A percentile compares a stretch with the other conserved stretches of the same genome.
These are phyloP conservation scores for Nasturtium officinale DNA, from an alignment of 345 rosid genomes.

Conservation along the genomic window DNA sequence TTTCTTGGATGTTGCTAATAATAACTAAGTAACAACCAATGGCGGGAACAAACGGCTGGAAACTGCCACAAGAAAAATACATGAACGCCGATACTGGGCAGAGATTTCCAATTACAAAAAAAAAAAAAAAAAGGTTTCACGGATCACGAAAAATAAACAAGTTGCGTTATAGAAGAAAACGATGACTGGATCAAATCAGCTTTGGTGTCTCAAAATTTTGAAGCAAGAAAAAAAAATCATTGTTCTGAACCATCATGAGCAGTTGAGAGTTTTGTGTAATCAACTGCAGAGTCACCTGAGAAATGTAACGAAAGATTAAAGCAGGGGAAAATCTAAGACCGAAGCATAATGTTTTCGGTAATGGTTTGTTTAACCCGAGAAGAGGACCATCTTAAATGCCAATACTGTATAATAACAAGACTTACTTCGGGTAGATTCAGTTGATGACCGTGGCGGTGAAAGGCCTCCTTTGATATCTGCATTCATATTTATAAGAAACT, in stretches of 20 bases:
- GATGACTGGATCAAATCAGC: constrained; percentile 14
- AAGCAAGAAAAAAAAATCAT: constrained; percentile 8
- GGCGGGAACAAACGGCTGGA: constrained; percentile 36
- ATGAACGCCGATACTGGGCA: constrained; percentile 32
- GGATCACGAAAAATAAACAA: constrained; percentile 50
- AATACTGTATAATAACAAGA: neutral
- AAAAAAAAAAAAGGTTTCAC: too few relatives aligned
- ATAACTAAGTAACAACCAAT: constrained; percentile 4
- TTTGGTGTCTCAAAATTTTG: neutral
- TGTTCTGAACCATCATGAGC: constrained; percentile 41
- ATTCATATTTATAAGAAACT: constrained; percentile 12
- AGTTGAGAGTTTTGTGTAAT: constrained; percentile 47
- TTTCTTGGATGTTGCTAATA: constrained; percentile 14
- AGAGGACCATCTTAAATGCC: neutral
- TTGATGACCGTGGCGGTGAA: constrained; percentile 49
- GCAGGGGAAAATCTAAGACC: neutral
- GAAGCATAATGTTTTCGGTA: neutral
- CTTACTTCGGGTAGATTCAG: constrained; percentile 59
- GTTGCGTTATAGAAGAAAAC: constrained; percentile 35
- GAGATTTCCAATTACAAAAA: too few relatives aligned
- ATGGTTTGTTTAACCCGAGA: too few relatives aligned
- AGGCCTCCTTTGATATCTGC: constrained; percentile 50
- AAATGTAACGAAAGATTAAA: constrained; percentile 6
- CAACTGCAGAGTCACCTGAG: constrained; percentile 70
- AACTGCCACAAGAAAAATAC: constrained; percentile 37